These are phyloP conservation scores for Saitozyma sp. DNA, from an alignment of 768 basidiomycete genomes.

Conservation along the genomic window DNA sequence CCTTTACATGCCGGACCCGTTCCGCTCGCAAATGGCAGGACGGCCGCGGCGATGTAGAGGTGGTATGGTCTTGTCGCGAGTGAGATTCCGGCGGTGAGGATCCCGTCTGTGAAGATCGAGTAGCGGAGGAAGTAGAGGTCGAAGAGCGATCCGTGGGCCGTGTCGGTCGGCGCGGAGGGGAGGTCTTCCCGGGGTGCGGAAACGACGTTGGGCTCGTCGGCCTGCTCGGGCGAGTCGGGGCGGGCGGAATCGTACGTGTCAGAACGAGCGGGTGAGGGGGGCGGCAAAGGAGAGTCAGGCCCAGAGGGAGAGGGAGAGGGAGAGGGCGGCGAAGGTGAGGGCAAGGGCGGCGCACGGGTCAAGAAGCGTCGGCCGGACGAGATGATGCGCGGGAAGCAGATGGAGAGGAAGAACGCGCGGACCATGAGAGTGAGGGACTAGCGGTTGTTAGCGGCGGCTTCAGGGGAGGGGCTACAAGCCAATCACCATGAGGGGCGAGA, in stretches of 20 bases:
- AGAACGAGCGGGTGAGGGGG: slow-evolving; percentile 14
- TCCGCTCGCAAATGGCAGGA: slow-evolving; percentile 49
- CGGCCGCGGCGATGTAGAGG: slow-evolving; percentile 42
- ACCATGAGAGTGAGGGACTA: slow-evolving; percentile 34
- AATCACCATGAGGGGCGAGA: no score
- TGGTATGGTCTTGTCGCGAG: slow-evolving; percentile 39
- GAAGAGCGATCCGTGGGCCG: slow-evolving; percentile 38
- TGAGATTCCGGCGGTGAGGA: slow-evolving; percentile 35
- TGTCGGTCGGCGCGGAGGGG: slow-evolving; percentile 25
- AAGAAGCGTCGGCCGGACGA: slow-evolving; percentile 25
- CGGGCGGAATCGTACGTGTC: slow-evolving; percentile 13
- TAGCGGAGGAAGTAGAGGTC: slow-evolving; percentile 49
- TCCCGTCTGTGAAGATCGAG: slow-evolving; percentile 45
- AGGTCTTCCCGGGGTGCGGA: slow-evolving; percentile 17
- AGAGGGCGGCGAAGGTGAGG: slow-evolving; percentile 3
- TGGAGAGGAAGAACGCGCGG: slow-evolving; percentile 41
- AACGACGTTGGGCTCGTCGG: slow-evolving; percentile 23
- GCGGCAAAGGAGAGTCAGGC: background rate
- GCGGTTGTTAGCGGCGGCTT: background rate
- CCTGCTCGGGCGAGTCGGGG: slow-evolving; percentile 22
- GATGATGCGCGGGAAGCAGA: slow-evolving; percentile 38
- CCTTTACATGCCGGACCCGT: slow-evolving; percentile 50
- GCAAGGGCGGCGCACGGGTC: slow-evolving; percentile 4
- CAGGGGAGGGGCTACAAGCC: no score
- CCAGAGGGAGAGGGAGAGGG: no score